Evolutionary conservation across 2,329 filamentous ascomycete genomes (phyloP), one percentile per base, ranked within the genome.

Genomic region (Lachnellula occidentalis): DNA sequence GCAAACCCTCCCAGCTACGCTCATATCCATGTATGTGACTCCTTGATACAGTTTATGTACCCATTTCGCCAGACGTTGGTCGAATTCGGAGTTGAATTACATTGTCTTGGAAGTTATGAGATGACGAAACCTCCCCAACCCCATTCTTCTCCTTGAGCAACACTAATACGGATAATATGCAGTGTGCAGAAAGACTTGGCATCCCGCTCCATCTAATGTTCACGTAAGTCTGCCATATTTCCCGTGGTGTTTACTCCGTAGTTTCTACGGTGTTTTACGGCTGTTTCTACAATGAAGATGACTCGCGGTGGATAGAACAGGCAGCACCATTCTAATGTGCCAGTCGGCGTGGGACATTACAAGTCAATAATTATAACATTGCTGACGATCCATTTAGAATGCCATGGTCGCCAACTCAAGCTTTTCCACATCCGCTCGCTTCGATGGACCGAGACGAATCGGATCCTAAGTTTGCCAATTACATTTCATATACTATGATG

Each of bases 201-300:
- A 81, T 91, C 31, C 88, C 88, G 0, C 69, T 92, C 4, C 87
- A 91, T 65, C 74, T 95, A 61, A 92, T 95, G 85, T 95, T 95
- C 69, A 95, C 91, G 60, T 86, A 82, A 52, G 78, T 81, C 0
- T 90, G 14, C 88, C 5, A 85, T 88, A 61, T 90, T 22, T 8
- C 5, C 36, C 17, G 2, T 3, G 5, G 7, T 17, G 2, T 39
- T 24, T 24, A 24, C 24, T 24, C 24, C 24, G 24, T 24, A 24
- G 24, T 6, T 24, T 6, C 24, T 24, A 6, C 5, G 7, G 24
- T 24, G 7, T 24, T 24, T 24, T 24, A 24, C 24, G 24, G 24
- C 24, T 24, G 24, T 24, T 6, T 24, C 24, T 24, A 5, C 5
- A 24, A 24, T 6, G 24, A 24, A 24, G 24, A 24, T 6, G 24